Evolutionary conservation across 768 basidiomycete genomes (phyloP), one percentile per base, ranked within the genome.

Genomic region (Amanita inopinata): DNA sequence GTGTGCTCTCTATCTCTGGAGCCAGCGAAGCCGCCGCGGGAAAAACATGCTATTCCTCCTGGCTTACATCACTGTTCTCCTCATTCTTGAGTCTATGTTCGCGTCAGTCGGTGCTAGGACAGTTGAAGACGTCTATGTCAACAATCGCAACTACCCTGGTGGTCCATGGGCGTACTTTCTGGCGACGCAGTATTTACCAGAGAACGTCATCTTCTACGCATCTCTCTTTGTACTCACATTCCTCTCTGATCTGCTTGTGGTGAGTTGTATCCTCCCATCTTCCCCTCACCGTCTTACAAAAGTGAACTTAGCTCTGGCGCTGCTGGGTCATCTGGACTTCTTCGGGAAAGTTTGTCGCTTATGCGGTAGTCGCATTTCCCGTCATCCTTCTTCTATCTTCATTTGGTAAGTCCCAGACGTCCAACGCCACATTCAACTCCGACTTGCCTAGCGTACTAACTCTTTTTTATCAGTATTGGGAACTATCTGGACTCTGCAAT

Each of bases 131-230:
- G 61, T 65, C n/a, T 69, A 68, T 37, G 57, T 69, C 38, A 63
- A 66, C 52, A 65, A 69, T 39, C 56, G 64, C 20, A 63, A 65
- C 39, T 66, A 59, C 38, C 62, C 65, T 25, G 63, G 57, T 19
- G 69, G 69, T 2, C 69, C 70, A 12, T 70, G 70, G 69, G 44
- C 39, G 20, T 70, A 67, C 51, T 69, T 72, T 53, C 54, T 71
- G 18, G 59, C 53, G 51, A 61, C 47, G 51, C 60, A 4, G 45
- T 54, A 28, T 54, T 64, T 66, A 67, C 51, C 47, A 67, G 32
- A 64, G 65, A 0, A 67, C 66, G 48, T 54, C 64, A 2, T 61
- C 66, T 6, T 69, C 40, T 59, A 65, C 5, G 51, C 63, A 0
- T 58, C 70, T 44, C 47, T 66, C 7, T 59, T 73, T 67, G 43